Evolutionary conservation across 805 yeast species (phyloP), one percentile per base, ranked within the genome.

Genomic region (Grigorovia transvaalensis): DNA sequence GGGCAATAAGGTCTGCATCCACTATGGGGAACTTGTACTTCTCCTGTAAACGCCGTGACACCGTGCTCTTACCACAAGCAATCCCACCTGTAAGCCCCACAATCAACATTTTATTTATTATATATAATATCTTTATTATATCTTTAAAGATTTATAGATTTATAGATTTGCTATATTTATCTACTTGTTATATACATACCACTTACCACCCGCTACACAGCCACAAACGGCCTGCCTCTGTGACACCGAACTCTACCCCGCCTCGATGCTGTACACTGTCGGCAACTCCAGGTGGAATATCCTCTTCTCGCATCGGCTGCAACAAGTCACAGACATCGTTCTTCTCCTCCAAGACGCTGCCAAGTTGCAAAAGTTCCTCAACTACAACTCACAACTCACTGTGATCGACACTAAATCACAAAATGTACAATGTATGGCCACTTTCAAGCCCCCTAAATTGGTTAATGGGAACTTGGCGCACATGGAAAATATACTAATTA

Each of bases 1-100:
- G 77, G 0, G 99, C 98, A 45, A 95, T 84, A 48, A 78, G 66
- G 66, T 93, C 99, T 1, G 99, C 98, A 70, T 93, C 99, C 1
- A 93, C 75, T 1, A 93, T 68, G 0, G 84, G 75, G 5, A 85
- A 53, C 1, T 72, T 62, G 60, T 82, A 75, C 11, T 78, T 68
- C 9, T 78, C 76, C 4, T 66, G 55, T 11, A 93, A 69, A 40
- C 77, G 66, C 17, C 70, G 62, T 0, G 96, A 87, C 0, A 87
- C 97, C 0, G 98, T 91, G 18, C 96, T 84, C 62, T 93, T 93
- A 2, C 99, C 99, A n/a, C 93, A 78, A 5, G 96, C 96, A 48
- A 93, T 93, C 1, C 97, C 96, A 1, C 99, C 99, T 0, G 99
- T 93, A n/a, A 93, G 76, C 1, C 99, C 99, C 6, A 93, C 77